Percentiles rank a stretch among this genome's conserved stretches.
phyloP scores from a whole-genome alignment of 768 basidiomycete genomes.

The Mycena latifolia region DNA sequence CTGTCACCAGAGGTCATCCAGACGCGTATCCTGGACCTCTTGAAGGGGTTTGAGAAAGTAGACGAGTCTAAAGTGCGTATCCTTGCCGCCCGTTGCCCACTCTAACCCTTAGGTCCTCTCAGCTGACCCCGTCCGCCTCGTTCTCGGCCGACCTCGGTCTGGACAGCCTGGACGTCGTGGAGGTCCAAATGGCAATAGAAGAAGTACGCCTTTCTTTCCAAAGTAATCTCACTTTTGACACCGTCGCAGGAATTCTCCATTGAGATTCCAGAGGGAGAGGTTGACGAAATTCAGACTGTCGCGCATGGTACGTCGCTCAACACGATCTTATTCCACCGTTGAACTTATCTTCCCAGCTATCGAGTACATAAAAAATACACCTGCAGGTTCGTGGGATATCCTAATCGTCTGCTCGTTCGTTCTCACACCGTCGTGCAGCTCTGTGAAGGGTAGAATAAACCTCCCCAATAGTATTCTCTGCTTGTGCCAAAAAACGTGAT shows the following conservation, averaged over 20 bases:
- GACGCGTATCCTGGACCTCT: constrained; percentile 81
- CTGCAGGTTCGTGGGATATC: constrained; percentile 32
- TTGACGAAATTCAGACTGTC: constrained; percentile 93
- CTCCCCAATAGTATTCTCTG: constrained; percentile 51
- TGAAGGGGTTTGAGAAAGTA: constrained; percentile 93
- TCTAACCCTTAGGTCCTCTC: constrained; percentile 7
- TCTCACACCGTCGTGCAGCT: constrained; percentile 50
- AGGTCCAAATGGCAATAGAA: constrained; percentile 99
- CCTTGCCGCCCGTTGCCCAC: constrained; percentile 8
- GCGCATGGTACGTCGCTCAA: constrained; percentile 76
- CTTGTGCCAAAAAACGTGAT: constrained; percentile 48
- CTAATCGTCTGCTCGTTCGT: constrained; percentile 31
- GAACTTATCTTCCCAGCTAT: constrained; percentile 28
- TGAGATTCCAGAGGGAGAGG: constrained; percentile 98
- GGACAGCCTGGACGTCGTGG: constrained; percentile 97
- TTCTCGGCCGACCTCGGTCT: constrained; percentile 90
- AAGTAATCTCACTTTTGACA: constrained; percentile 14
- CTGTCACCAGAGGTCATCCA: constrained; percentile 79
- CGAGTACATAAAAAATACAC: constrained; percentile 36
- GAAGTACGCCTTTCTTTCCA: constrained; percentile 63
- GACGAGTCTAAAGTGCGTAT: constrained; percentile 73
- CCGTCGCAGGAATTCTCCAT: constrained; percentile 88
- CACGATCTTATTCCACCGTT: constrained; percentile 23
- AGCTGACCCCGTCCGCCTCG: constrained; percentile 76
- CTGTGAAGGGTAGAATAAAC: constrained; percentile 54